phyloP scores from a whole-genome alignment of 1,139 yeast species.

The Suhomyces guaymorum region DNA sequence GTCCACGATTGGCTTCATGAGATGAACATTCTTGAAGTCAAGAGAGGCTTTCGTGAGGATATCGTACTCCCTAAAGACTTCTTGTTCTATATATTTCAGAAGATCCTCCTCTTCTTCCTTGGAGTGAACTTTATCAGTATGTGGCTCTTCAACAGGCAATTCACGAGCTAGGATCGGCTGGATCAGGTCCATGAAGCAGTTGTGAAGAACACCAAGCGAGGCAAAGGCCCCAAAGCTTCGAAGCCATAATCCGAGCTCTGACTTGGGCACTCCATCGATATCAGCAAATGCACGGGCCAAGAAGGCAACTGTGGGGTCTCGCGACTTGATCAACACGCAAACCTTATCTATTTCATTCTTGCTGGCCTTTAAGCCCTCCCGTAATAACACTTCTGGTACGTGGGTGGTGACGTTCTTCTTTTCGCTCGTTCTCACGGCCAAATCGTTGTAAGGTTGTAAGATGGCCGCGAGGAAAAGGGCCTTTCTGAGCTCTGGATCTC shows the following conservation, averaged over 20 bases:
- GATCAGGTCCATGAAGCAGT: conserved; percentile 34
- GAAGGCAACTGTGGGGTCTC: conserved; percentile 17
- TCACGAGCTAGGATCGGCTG: conserved; percentile 10
- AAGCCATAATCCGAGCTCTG: conserved; percentile 61
- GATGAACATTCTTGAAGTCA: conserved; percentile 36
- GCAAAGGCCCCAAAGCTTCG: conserved; percentile 56
- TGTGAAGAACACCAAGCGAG: conserved; percentile 41
- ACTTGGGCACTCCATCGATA: conserved; percentile 40
- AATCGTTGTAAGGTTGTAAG: conserved; percentile 49
- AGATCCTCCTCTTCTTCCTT: too few relatives aligned
- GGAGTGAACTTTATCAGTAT: too few relatives aligned
- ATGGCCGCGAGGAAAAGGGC: conserved; percentile 51
- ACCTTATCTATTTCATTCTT: conserved; percentile 56
- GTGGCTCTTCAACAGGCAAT: conserved; percentile 11
- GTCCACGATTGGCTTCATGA: conserved; percentile 57
- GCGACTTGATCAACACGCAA: conserved; percentile 34
- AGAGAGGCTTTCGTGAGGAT: conserved; percentile 29
- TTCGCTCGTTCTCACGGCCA: conserved; percentile 39
- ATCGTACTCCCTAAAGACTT: conserved; percentile 38
- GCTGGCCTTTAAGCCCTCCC: conserved; percentile 73
- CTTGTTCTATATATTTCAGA: too few relatives aligned
- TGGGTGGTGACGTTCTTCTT: conserved; percentile 29
- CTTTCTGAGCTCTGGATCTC: conserved; percentile 24
- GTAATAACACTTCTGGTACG: conserved; percentile 46
- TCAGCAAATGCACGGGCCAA: conserved; percentile 22